Base-by-base conservation (phyloP, 495 filamentous ascomycete genomes). In the Aspergillus funiculosus region DNA sequence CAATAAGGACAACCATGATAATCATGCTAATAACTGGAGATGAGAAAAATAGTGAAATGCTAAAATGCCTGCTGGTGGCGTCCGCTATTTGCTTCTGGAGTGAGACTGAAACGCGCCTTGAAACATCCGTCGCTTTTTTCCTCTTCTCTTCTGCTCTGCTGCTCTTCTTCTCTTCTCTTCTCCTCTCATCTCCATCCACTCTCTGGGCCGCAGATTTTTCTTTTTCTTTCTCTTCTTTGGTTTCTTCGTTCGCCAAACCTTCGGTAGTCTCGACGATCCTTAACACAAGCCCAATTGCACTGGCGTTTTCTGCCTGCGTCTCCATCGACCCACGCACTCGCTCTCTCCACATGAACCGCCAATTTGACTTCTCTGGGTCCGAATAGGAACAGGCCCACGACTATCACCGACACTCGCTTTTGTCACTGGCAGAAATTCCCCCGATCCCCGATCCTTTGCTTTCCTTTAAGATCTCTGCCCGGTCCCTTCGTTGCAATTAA, bases 271-370 rank as follows among this genome's bases (percentile, higher is more conserved):
- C 40, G 40, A 15, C 40, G 28, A 43, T 43, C 40, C 1, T n/a
- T 24, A n/a, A 25, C 28, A 28, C 22, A 21, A 25, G n/a, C 26
- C 19, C 28, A 43, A 43, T 43, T 32, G 28, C 29, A 34, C 28
- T 11, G 11, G 28, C 10, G 28, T 30, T 30, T 13, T 30, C 3
- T 6, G 2, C n/a, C 38, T 19, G 13, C 20, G 40, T 37, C 43
- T 29, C 22, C 36, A 26, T 25, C 37, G 49, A 46, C 46, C 39
- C 46, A 42, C 46, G 25, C 18, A 20, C 39, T 27, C 19, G 25
- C 35, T 7, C 47, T 36, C 47, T 50, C 47, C 47, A 44, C 47
- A 43, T n/a, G 47, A 44, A 24, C 40, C 40, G 34, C 30, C 35
- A 36, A 27, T 37, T 39, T 47, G 30, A 20, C 31, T 26, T 31